Base-by-base conservation (phyloP, 805 yeast genomes). In the Candida loeiensis region DNA sequence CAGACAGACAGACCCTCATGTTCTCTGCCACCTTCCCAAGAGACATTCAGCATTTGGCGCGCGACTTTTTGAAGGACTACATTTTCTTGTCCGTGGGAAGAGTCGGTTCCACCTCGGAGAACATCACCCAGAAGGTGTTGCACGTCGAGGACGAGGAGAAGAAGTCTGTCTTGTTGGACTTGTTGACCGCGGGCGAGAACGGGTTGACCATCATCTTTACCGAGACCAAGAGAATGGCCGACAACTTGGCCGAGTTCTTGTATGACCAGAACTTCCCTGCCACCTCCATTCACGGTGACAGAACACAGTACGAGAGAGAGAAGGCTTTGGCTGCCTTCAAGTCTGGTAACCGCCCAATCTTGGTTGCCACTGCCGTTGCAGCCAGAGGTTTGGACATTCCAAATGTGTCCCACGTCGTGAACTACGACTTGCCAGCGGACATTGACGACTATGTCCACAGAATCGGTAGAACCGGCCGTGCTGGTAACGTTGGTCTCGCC, bases 401-500 rank as follows among this genome's bases (percentile, higher is more conserved):
- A 65, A 93, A 93, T 64, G 99, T 93, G 55, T 84, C 95, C 36
- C 98, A 91, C 64, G 99, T 93, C 60, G 84, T 93, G 71, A 93
- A 93, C 79, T 93, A 85, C 66, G 99, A 93, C 64, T 76, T 93
- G 65, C 99, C 99, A 65, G 74, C 84, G 62, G 98, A 93, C 67
- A 85, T 93, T 59, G 99, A 93, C 68, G 99, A 93, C 70, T 93
- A 93, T 63, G 99, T 93, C 45, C 99, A 93, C 76, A 86, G 99
- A 76, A 93, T 93, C 63, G 99, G 99, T 80, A 91, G 99, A 82
- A 93, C 99, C 61, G 99, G 99, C 72, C 93, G 99, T 82, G 99
- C 99, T 58, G 99, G 99, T 79, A 93, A 93, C 74, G 82, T 85
- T 47, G 99, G 99, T 85, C 76, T 86, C 56, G 97, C 99, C 50